A percentile compares a stretch with the other conserved stretches of the same genome.
These are phyloP conservation scores for Volvox africanus DNA, from an alignment of 139 green algal species.

Conservation along the genomic window DNA sequence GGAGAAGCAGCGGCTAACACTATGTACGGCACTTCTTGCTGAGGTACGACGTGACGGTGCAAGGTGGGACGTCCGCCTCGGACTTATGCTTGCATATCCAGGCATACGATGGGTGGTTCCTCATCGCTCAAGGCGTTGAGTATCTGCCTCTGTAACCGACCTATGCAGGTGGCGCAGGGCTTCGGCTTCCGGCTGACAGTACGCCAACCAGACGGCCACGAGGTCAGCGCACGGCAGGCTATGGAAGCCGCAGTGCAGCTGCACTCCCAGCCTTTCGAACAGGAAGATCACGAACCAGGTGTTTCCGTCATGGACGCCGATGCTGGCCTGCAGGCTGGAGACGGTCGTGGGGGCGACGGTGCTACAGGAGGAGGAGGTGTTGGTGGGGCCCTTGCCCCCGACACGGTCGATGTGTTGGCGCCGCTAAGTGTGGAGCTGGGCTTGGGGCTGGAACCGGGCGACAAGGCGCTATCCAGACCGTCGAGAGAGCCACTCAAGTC, in stretches of 20 bases:
- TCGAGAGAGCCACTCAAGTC: neutral
- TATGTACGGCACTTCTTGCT: conserved; percentile 17
- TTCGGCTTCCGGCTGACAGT: conserved; percentile 37
- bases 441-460: neutral
- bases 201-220: neutral
- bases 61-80: too few relatives aligned
- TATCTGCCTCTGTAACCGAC: neutral
- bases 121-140: too few relatives aligned
- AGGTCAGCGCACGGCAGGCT: conserved; percentile 8
- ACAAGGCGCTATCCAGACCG: neutral
- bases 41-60: neutral
- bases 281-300: neutral
- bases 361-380: neutral
- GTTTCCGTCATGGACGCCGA: neutral
- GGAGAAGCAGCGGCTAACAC: conserved; percentile 26
- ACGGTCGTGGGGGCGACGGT: neutral
- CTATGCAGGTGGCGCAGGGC: conserved; percentile 23
- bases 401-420: neutral
- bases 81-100: too few relatives aligned
- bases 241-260: neutral
- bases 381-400: neutral
- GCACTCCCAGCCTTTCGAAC: neutral
- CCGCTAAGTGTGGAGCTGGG: conserved; percentile 23
- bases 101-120: too few relatives aligned
- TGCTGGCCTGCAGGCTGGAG: neutral